phyloP scores from a whole-genome alignment of 768 basidiomycete species.

The Leccinum longicurvipes region DNA sequence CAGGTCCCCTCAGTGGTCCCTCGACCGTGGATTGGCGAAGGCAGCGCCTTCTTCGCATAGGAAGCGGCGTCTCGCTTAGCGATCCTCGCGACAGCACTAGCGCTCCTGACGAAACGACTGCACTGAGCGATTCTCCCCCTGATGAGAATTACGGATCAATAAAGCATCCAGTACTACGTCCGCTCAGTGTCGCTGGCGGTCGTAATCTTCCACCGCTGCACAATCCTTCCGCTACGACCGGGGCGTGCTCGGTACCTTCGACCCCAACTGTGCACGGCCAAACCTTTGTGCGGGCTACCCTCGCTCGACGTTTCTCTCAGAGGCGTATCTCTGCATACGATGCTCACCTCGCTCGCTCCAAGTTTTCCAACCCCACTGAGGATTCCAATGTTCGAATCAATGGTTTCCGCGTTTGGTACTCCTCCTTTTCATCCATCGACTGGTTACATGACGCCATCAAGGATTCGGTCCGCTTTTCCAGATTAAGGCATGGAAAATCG shows the following conservation, averaged over 20 bases:
- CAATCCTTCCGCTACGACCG: constrained; percentile 27
- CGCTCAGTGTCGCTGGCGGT: constrained; percentile 28
- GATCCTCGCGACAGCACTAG: constrained; percentile 1
- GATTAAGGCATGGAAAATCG: constrained; percentile 68
- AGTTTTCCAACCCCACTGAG: constrained; percentile 34
- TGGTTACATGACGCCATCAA: constrained; percentile 98
- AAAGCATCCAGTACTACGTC: constrained; percentile 26
- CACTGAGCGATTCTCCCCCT: constrained; percentile 30
- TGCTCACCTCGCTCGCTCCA: constrained; percentile 36
- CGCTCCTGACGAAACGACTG: constrained; percentile 33
- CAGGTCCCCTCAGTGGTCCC: constrained; percentile 44
- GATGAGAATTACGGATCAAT: constrained; percentile 56
- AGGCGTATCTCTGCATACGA: constrained; percentile 78
- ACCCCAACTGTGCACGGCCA: constrained; percentile 34
- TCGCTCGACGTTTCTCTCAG: constrained; percentile 41
- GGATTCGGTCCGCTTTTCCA: constrained; percentile 78
- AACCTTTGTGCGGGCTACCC: constrained; percentile 29
- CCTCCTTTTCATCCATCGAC: constrained; percentile 87
- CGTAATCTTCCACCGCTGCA: constrained; percentile 40
- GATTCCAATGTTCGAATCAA: constrained; percentile 68
- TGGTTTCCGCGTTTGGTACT: constrained; percentile 83
- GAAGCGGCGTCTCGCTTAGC: constrained; percentile 18
- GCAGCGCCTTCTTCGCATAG: constrained; percentile 56
- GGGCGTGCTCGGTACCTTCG: constrained; percentile 37
- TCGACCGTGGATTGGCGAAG: constrained; percentile 60